phyloP scores from a whole-genome alignment of 2,329 filamentous ascomycete genomes.

The Saccharata proteae region DNA sequence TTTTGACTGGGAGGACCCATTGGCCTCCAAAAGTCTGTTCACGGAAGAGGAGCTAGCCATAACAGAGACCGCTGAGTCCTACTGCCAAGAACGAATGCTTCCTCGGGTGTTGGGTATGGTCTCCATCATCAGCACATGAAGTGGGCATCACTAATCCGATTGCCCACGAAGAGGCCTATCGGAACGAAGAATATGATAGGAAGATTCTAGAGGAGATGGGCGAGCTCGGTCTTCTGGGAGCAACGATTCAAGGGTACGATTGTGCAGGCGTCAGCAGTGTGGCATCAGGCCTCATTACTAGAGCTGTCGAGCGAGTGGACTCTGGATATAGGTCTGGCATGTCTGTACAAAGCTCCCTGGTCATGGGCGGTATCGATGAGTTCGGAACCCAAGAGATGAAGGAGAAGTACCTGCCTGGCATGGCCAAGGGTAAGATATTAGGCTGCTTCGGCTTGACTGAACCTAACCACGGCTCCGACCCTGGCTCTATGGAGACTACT shows the following conservation, averaged over 20 bases:
- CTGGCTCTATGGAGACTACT: constrained; percentile 77
- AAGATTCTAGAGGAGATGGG: constrained; percentile 87
- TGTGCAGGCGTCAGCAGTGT: constrained; percentile 83
- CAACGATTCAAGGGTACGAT: constrained; percentile 76
- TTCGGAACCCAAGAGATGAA: constrained; percentile 82
- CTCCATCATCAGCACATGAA: constrained; percentile 8
- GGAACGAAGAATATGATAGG: constrained; percentile 75
- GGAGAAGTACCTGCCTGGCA: constrained; percentile 64
- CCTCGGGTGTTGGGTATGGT: constrained; percentile 69
- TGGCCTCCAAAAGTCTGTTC: constrained; percentile 60
- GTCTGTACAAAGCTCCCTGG: constrained; percentile 87
- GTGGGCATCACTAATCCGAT: constrained; percentile 9
- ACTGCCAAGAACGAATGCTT: constrained; percentile 80
- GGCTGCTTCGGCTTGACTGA: constrained; percentile 87
- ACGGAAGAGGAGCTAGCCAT: constrained; percentile 89
- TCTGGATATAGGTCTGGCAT: constrained; percentile 86
- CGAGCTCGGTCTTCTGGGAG: constrained; percentile 74
- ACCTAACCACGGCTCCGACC: constrained; percentile 86
- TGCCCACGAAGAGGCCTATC: constrained; percentile 59
- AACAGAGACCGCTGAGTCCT: constrained; percentile 78
- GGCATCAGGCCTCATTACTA: constrained; percentile 78
- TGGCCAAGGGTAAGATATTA: constrained; percentile 72
- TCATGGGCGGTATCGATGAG: constrained; percentile 84
- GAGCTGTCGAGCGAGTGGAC: constrained; percentile 82
- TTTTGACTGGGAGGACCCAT: constrained; percentile 90